Evolutionary conservation across 345 rosid genomes (phyloP).

Genomic region (Geranium brycei): DNA sequence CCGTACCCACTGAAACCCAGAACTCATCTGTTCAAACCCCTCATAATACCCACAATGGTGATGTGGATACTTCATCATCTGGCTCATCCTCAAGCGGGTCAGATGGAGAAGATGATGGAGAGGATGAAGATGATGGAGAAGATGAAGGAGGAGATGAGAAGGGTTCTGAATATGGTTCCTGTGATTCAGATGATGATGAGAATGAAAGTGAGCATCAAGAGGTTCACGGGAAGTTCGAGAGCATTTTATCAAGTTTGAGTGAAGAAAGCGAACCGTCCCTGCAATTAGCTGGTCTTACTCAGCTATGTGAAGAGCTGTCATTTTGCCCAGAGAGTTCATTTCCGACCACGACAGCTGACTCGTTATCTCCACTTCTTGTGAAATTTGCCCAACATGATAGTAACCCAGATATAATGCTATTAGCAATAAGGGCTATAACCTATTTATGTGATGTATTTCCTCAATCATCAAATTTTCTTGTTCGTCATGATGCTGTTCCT

Average conservation of each 20-base stretch:
- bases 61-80: conserved; percentile 85
- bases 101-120: conserved; percentile 35
- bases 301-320: conserved; percentile 82
- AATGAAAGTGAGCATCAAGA: conserved; percentile 51
- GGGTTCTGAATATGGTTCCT: conserved; percentile 66
- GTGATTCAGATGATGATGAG: conserved; percentile 65
- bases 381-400: conserved; percentile 47
- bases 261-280: conserved; percentile 48
- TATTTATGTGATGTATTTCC: conserved; percentile 87
- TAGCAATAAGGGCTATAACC: conserved; percentile 78
- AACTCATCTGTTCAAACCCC: conserved; percentile 15
- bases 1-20: conserved; percentile 9
- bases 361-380: conserved; percentile 66
- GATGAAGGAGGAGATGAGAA: conserved; percentile 56
- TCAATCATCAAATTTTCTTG: conserved; percentile 53
- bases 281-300: conserved; percentile 53
- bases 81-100: conserved; percentile 72
- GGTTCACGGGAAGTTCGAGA: conserved; percentile 58
- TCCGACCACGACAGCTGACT: conserved; percentile 50
- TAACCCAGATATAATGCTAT: conserved; percentile 59
- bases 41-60: conserved; percentile 34
- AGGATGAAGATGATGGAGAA: no score
- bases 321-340: conserved; percentile 74
- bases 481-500: conserved; percentile 64
- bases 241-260: conserved; percentile 35